Percentiles rank a stretch among this genome's conserved stretches.
These are phyloP conservation scores for Ophiognomonia clavigignenti-juglandacearum DNA, from an alignment of 2,329 filamentous ascomycete species.

Conservation along the genomic window DNA sequence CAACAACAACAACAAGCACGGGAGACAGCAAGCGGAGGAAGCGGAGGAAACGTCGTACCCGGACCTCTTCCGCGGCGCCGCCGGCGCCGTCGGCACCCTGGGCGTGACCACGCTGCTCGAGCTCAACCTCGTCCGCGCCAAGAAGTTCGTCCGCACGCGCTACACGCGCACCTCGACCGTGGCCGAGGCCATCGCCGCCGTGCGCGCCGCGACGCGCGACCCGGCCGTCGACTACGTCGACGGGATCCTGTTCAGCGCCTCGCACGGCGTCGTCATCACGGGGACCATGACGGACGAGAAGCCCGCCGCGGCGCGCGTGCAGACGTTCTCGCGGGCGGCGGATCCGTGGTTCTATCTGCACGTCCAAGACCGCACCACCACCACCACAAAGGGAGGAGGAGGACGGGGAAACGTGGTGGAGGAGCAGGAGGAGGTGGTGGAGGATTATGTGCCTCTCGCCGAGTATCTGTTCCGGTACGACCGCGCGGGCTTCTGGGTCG, in stretches of 20 bases:
- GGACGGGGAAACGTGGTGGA: too few relatives aligned
- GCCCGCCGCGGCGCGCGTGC: slow-evolving; percentile 33
- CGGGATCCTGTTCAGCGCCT: slow-evolving; percentile 60
- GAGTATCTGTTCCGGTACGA: slow-evolving; percentile 77
- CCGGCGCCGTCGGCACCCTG: slow-evolving; percentile 63
- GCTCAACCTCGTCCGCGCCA: slow-evolving; percentile 56
- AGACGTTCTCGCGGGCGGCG: slow-evolving; percentile 51
- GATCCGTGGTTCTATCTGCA: slow-evolving; percentile 79
- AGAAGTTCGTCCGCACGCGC: slow-evolving; percentile 55
- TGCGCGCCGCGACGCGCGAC: slow-evolving; percentile 41
- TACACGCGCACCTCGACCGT: slow-evolving; percentile 52
- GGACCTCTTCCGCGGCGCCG: slow-evolving; percentile 62
- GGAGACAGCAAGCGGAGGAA: too few relatives aligned
- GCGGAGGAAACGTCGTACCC: slow-evolving; percentile 18
- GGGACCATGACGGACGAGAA: slow-evolving; percentile 55
- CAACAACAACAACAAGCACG: too few relatives aligned
- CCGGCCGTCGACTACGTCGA: slow-evolving; percentile 64
- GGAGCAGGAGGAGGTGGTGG: slow-evolving; percentile 16
- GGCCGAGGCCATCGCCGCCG: slow-evolving; percentile 39
- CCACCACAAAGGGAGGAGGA: slow-evolving; percentile 21
- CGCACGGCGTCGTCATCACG: slow-evolving; percentile 62
- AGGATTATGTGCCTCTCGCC: slow-evolving; percentile 60
- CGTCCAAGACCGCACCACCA: slow-evolving; percentile 43
- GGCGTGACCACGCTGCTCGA: slow-evolving; percentile 65
- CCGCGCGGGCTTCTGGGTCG: slow-evolving; percentile 71